Evolutionary conservation across 2,329 filamentous ascomycete genomes (phyloP).

Genomic region (Lasiodiplodia gonubiensis): DNA sequence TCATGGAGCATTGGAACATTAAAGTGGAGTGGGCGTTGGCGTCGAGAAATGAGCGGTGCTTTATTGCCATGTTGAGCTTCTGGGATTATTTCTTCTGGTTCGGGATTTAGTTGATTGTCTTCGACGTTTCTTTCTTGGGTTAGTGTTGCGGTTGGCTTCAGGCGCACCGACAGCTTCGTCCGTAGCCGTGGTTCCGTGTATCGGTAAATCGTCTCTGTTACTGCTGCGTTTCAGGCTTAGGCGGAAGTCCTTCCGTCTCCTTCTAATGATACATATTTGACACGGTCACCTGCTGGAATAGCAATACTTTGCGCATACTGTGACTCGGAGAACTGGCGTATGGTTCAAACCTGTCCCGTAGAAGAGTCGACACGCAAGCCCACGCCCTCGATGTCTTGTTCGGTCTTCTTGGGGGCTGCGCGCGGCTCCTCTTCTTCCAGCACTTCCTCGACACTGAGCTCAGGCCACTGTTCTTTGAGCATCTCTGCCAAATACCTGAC

Average conservation of each 20-base stretch:
- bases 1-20: conserved; percentile 27
- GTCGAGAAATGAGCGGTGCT: conserved; percentile 19
- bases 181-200: conserved; percentile 9
- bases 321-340: background rate
- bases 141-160: conserved; percentile 17
- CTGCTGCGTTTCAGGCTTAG: conserved; percentile 6
- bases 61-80: conserved; percentile 14
- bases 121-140: conserved; percentile 17
- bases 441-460: conserved; percentile 41
- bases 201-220: conserved; percentile 13
- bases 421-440: conserved; percentile 42
- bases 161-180: conserved; percentile 3
- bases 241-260: background rate
- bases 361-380: background rate
- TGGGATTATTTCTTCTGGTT: background rate
- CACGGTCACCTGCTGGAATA: background rate
- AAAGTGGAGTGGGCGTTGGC: conserved; percentile 26
- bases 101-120: conserved; percentile 8
- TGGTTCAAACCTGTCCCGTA: conserved; percentile 41
- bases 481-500: conserved; percentile 42
- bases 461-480: conserved; percentile 40
- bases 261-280: conserved; percentile 27
- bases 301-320: background rate
- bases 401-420: background rate
- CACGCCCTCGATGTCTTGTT: background rate